phyloP scores from a whole-genome alignment of 1,284 basidiomycete species.

The Termitomyces sp. region DNA sequence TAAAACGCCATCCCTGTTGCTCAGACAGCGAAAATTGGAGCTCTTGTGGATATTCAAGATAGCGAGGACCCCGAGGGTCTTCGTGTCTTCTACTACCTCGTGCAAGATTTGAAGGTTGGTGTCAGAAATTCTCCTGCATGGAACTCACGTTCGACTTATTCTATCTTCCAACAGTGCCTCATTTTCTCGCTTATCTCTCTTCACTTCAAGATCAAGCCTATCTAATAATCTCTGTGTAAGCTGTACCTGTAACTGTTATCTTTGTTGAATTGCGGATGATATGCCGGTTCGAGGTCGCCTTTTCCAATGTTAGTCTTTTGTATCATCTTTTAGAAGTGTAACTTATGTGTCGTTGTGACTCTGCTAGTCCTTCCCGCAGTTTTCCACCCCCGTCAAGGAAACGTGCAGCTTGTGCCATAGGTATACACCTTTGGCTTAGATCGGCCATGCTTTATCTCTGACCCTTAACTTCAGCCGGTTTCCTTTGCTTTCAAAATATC shows the following conservation, averaged over 20 bases:
- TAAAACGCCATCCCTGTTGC: not conserved
- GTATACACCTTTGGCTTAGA: conserved; percentile 16
- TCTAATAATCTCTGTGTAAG: conserved; percentile 37
- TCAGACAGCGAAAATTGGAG: conserved; percentile 97
- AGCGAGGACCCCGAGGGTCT: conserved; percentile 97
- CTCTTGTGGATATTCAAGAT: conserved; percentile 93
- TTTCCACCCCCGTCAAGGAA: conserved; percentile 31
- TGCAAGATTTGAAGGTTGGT: conserved; percentile 91
- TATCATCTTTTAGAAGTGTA: not conserved
- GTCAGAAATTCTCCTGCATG: not conserved
- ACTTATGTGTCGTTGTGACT: not conserved
- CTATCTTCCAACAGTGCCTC: conserved; percentile 62
- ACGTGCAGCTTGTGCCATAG: conserved; percentile 29
- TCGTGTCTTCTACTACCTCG: conserved; percentile 98
- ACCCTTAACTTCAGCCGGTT: not conserved
- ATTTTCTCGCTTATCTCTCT: conserved; percentile 97
- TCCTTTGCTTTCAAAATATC: not conserved
- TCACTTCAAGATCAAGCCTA: conserved; percentile 99
- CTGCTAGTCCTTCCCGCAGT: not conserved
- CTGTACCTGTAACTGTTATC: conserved; percentile 2
- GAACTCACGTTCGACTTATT: conserved; percentile 1
- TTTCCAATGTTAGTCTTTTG: not conserved
- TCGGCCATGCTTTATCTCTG: not conserved
- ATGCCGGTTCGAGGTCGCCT: not conserved
- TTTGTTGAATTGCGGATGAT: not conserved